These are phyloP conservation scores for Fusarium protoensiforme DNA, from an alignment of 2,329 filamentous ascomycete genomes.

Conservation along the genomic window DNA sequence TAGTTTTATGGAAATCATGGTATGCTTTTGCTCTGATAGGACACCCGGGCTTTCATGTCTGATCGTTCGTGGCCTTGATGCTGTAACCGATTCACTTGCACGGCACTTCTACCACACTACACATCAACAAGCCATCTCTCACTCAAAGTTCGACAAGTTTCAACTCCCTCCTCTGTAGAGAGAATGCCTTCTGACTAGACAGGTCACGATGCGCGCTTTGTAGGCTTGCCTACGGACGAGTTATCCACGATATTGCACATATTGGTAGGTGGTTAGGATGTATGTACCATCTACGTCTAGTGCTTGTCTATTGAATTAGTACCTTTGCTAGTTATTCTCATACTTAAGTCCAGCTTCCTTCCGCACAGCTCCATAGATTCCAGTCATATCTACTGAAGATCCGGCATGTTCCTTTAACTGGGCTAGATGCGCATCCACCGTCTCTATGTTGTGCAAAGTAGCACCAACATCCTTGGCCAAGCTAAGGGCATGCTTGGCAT, in stretches of 20 bases:
- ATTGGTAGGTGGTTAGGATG: not conserved
- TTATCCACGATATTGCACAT: not conserved
- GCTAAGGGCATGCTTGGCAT: constrained; percentile 77
- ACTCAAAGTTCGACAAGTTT: not conserved
- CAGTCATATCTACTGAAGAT: constrained; percentile 80
- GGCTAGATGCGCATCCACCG: constrained; percentile 75
- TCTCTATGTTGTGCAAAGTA: constrained; percentile 72
- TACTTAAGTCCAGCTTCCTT: constrained; percentile 79
- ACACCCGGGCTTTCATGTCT: not conserved
- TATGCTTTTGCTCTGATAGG: not conserved
- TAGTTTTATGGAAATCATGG: not conserved
- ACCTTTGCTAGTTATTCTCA: constrained; percentile 62
- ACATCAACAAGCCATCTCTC: not conserved
- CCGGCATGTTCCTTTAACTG: constrained; percentile 76
- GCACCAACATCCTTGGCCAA: constrained; percentile 73
- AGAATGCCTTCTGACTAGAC: not conserved
- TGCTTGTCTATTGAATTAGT: not conserved
- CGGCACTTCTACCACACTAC: not conserved
- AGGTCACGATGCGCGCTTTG: not conserved
- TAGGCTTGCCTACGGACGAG: no score
- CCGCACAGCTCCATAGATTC: constrained; percentile 83
- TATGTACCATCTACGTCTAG: not conserved
- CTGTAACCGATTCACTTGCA: not conserved
- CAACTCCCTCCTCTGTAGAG: not conserved
- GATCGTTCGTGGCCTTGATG: not conserved